Evolutionary conservation across 78 protist species (phyloP).

Genomic region (Dictyostelium purpureum): DNA sequence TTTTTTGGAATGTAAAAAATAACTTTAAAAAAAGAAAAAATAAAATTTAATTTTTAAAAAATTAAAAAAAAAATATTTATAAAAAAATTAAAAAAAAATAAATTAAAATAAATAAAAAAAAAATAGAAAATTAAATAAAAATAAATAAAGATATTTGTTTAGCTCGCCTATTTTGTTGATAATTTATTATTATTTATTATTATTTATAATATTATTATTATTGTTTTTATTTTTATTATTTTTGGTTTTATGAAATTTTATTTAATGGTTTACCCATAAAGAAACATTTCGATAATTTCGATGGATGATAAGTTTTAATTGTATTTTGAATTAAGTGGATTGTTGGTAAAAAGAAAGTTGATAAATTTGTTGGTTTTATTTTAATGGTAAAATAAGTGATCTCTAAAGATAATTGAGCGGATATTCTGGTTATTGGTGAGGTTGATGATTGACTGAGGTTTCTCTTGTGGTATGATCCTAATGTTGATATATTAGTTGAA

Average conservation of each 20-base stretch:
- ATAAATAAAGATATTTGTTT: no score
- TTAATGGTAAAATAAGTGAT: background rate
- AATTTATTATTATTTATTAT: no score
- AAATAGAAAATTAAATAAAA: no score
- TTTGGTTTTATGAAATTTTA: background rate
- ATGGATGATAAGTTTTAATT: background rate
- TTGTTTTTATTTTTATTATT: no score
- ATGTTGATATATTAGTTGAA: background rate
- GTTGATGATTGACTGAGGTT: constrained; percentile 14
- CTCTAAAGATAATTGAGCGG: background rate
- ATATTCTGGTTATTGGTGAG: background rate
- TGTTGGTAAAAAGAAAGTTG: constrained; percentile 28
- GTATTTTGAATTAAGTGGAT: constrained; percentile 5
- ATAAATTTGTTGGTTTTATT: background rate
- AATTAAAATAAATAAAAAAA: no score
- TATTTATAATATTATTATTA: no score
- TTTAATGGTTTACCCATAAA: constrained; percentile 2
- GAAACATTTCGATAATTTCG: background rate
- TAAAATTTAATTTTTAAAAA: no score
- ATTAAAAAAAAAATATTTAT: no score
- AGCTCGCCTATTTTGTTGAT: no score
- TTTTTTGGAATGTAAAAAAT: no score
- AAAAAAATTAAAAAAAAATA: no score
- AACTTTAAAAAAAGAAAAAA: no score
- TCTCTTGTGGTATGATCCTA: background rate